phyloP scores from a whole-genome alignment of 73 alveolate species.

The Stentor coeruleus region DNA sequence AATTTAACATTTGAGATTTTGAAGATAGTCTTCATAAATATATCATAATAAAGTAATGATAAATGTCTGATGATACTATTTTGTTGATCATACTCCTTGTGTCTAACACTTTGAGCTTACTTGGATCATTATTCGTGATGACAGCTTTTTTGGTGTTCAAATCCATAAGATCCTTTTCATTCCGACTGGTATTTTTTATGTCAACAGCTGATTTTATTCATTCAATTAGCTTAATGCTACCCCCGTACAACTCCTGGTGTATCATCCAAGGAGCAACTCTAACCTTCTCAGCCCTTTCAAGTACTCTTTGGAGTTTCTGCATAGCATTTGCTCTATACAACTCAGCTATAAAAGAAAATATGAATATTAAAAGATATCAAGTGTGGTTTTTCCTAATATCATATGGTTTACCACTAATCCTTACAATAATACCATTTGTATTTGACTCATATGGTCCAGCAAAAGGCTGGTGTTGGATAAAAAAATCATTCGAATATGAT shows the following conservation, averaged over 20 bases:
- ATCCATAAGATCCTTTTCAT: not conserved
- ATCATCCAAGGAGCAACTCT: not conserved
- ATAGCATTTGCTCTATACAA: slow-evolving; percentile 7
- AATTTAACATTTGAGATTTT: too few relatives aligned
- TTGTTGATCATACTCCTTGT: not conserved
- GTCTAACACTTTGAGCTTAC: not conserved
- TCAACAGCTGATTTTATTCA: not conserved
- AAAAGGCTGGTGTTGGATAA: slow-evolving; percentile 24
- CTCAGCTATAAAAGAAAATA: not conserved
- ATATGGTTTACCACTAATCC: not conserved
- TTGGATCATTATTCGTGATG: slow-evolving; percentile 13
- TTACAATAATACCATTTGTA: not conserved
- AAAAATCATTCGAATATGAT: not conserved
- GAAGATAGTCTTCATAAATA: not conserved
- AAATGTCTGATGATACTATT: not conserved
- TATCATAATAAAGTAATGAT: not conserved
- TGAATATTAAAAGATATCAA: not conserved
- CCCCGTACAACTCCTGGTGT: not conserved
- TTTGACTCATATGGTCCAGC: not conserved
- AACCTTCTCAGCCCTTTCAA: not conserved
- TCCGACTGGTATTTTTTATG: not conserved
- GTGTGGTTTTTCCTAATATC: too few relatives aligned
- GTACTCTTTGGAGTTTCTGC: not conserved
- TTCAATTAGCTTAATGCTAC: not conserved
- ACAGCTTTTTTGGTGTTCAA: not conserved